A percentile compares a stretch with the other conserved stretches of the same genome.
These are phyloP conservation scores for Besnoitia besnoiti DNA, from an alignment of 169 alveolate species.

Conservation along the genomic window DNA sequence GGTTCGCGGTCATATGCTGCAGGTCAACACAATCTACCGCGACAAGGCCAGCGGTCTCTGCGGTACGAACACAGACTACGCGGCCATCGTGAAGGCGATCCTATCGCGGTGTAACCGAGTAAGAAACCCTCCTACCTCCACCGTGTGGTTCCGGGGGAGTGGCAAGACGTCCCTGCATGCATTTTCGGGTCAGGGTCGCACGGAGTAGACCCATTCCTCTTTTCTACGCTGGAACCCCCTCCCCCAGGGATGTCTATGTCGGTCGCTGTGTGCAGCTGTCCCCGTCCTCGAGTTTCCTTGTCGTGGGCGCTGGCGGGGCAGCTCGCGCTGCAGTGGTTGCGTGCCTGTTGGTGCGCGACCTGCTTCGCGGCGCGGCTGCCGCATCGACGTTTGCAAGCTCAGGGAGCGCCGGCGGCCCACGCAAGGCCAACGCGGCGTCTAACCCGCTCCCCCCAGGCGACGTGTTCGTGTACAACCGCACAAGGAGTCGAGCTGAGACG, in stretches of 20 bases:
- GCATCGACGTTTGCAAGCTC: not conserved
- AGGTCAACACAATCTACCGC: conserved; percentile 28
- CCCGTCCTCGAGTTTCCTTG: conserved; percentile 25
- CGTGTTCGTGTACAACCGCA: conserved; percentile 17
- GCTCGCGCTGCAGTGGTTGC: conserved; percentile 36
- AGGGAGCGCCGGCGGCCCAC: not conserved
- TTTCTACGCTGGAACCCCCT: no score
- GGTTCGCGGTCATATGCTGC: not conserved
- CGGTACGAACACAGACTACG: conserved; percentile 41
- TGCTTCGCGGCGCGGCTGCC: not conserved
- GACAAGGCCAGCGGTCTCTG: not conserved
- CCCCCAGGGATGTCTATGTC: no score
- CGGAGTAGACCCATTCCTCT: no score
- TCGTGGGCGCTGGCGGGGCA: conserved; percentile 33
- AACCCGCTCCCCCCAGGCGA: not conserved
- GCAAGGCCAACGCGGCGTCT: not conserved
- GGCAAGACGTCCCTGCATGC: not conserved
- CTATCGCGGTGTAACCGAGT: not conserved
- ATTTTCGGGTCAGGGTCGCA: no score
- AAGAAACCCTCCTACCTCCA: no score
- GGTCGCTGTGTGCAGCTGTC: conserved; percentile 17
- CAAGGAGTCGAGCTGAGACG: not conserved
- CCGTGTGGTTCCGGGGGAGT: not conserved
- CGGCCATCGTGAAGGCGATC: conserved; percentile 26
- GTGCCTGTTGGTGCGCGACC: not conserved